Evolutionary conservation across 768 basidiomycete genomes (phyloP).

Genomic region (Zangia roseola): DNA sequence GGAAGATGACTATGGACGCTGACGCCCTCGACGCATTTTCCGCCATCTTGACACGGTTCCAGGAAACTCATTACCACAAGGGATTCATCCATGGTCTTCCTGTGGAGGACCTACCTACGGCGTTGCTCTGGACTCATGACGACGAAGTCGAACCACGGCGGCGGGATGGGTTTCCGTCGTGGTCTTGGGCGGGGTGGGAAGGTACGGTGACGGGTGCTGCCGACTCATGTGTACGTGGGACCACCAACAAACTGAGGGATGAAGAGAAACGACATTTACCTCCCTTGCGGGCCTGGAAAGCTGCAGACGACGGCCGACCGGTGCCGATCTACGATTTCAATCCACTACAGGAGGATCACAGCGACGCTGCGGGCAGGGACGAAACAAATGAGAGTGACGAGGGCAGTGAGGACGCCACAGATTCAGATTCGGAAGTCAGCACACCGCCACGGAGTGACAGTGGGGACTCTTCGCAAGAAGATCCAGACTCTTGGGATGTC

Average conservation of each 20-base stretch:
- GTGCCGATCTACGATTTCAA: too few species aligned
- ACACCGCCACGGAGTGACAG: not conserved
- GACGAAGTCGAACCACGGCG: not conserved
- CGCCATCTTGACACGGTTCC: not conserved
- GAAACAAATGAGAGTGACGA: not conserved
- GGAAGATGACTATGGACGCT: not conserved
- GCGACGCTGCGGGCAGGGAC: too few species aligned
- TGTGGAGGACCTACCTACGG: not conserved
- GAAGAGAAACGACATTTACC: not conserved
- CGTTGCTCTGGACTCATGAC: not conserved
- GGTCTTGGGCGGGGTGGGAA: constrained; percentile 7
- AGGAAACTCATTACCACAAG: not conserved
- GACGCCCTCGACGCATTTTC: not conserved
- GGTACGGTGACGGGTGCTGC: not conserved
- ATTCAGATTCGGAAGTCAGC: not conserved
- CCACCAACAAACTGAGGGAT: not conserved
- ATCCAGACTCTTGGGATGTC: constrained; percentile 1
- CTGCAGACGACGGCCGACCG: too few species aligned
- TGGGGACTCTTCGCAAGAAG: not conserved
- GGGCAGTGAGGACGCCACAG: not conserved
- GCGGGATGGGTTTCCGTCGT: constrained; percentile 1
- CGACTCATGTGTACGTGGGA: not conserved
- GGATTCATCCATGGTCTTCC: constrained; percentile 1
- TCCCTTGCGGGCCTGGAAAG: not conserved
- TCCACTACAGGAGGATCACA: too few species aligned